Evolutionary conservation across 768 basidiomycete species (phyloP).

Genomic region (Amanita polypyramis): DNA sequence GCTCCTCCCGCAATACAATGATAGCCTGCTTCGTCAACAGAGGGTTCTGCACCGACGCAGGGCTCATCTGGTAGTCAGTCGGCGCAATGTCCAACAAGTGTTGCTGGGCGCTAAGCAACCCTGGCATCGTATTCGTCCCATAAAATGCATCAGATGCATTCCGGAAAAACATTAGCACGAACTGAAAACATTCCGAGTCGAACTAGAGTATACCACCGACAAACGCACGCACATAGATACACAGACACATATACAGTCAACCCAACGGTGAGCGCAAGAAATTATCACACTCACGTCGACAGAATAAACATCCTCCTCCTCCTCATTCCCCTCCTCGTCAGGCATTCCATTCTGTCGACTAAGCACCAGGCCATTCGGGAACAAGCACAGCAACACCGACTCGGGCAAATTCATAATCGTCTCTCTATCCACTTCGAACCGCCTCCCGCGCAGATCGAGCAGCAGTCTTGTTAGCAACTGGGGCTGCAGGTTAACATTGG

Average conservation of each 20-base stretch:
- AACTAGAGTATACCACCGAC: no score
- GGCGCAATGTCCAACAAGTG: constrained; percentile 62
- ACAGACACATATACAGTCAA: neutral
- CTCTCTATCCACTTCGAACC: constrained; percentile 94
- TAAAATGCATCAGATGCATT: constrained; percentile 87
- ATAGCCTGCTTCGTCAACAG: constrained; percentile 94
- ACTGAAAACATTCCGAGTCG: constrained; percentile 94
- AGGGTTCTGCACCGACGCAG: constrained; percentile 75
- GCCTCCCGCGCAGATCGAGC: constrained; percentile 83
- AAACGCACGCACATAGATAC: no score
- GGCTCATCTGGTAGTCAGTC: constrained; percentile 39
- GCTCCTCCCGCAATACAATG: constrained; percentile 94
- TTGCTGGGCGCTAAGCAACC: constrained; percentile 70
- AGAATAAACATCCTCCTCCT: constrained; percentile 89
- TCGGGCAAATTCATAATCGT: constrained; percentile 98
- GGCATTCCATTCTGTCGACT: constrained; percentile 76
- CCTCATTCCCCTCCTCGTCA: constrained; percentile 64
- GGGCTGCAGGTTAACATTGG: constrained; percentile 68
- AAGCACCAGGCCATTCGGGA: constrained; percentile 93
- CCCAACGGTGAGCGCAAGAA: constrained; percentile 1
- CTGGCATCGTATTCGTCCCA: constrained; percentile 64
- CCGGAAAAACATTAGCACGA: constrained; percentile 87
- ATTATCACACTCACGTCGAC: constrained; percentile 74
- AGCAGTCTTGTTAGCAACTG: constrained; percentile 82
- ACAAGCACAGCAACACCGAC: constrained; percentile 90